phyloP scores from a whole-genome alignment of 108 stramenopile species.

The Skeletonema grethae region DNA sequence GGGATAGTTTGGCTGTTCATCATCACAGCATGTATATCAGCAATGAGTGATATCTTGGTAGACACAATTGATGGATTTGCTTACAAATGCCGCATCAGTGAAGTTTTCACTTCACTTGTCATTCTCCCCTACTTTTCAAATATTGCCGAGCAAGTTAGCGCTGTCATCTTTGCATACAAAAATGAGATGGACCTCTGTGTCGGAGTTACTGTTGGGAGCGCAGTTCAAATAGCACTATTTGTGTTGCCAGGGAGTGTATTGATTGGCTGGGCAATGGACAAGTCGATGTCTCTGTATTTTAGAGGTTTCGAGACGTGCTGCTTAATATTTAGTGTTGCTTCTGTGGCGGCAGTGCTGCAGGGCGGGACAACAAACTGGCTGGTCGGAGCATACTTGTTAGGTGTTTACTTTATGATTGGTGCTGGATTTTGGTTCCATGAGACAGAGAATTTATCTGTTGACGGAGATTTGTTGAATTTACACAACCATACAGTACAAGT shows the following conservation, averaged over 20 bases:
- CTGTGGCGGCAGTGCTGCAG: conserved; percentile 78
- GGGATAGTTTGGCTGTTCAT: conserved; percentile 90
- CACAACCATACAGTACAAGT: conserved; percentile 20
- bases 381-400: conserved; percentile 69
- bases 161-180: conserved; percentile 90
- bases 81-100: conserved; percentile 63
- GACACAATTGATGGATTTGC: conserved; percentile 96
- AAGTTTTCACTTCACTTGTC: conserved; percentile 94
- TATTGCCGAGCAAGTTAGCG: conserved; percentile 96
- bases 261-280: conserved; percentile 89
- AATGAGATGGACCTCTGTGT: conserved; percentile 98
- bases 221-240: conserved; percentile 94
- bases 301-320: conserved; percentile 89
- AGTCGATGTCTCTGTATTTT: conserved; percentile 85
- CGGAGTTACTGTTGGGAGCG: conserved; percentile 95
- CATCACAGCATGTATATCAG: conserved; percentile 86
- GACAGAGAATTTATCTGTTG: conserved; percentile 69
- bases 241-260: conserved; percentile 94
- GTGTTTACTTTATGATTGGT: conserved; percentile 85
- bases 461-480: conserved; percentile 40
- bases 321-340: conserved; percentile 74
- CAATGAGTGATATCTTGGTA: conserved; percentile 92
- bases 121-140: conserved; percentile 98
- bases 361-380: conserved; percentile 91
- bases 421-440: conserved; percentile 89